phyloP scores from a whole-genome alignment of 352 stramenopile species.

The Phytophthora lateralis region DNA sequence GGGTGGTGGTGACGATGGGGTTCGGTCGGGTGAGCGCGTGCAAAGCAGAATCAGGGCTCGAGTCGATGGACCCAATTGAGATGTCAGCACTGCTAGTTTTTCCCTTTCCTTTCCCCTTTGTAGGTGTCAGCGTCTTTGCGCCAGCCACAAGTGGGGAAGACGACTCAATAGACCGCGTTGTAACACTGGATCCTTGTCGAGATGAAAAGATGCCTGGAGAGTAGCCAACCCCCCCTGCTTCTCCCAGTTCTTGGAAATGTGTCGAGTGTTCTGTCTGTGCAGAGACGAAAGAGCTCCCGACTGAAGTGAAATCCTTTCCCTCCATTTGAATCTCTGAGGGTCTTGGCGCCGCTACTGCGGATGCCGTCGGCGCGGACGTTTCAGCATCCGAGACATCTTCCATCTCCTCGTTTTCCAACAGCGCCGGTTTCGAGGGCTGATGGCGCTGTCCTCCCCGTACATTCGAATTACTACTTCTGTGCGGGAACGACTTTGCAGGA shows the following conservation, averaged over 20 bases:
- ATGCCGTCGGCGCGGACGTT: conserved; percentile 3
- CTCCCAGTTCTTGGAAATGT: conserved; percentile 33
- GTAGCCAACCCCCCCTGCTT: conserved; percentile 44
- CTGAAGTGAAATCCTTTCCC: conserved; percentile 12
- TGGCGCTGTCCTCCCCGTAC: conserved; percentile 36
- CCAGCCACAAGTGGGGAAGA: conserved; percentile 1
- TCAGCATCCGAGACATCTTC: conserved; percentile 40
- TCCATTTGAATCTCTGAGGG: conserved; percentile 7
- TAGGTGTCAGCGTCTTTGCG: conserved; percentile 25
- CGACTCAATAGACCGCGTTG: conserved; percentile 27
- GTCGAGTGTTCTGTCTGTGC: conserved; percentile 25
- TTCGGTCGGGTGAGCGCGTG: conserved; percentile 49
- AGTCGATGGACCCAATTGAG: conserved; percentile 55
- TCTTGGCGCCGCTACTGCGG: conserved; percentile 7
- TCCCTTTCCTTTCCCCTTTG: conserved; percentile 21
- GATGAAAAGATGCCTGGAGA: conserved; percentile 75
- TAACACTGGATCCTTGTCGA: conserved; percentile 46
- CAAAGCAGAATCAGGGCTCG: conserved; percentile 42
- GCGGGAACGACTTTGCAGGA: conserved; percentile 34
- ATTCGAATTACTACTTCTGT: conserved; percentile 39
- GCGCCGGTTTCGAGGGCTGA: conserved; percentile 14
- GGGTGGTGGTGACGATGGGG: conserved; percentile 21
- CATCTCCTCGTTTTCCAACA: conserved; percentile 48
- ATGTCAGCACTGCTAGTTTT: conserved; percentile 23
- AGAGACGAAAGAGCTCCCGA: conserved; percentile 24